Evolutionary conservation across 1,139 yeast species (phyloP).

Genomic region (Blastobotrys serpentis): DNA sequence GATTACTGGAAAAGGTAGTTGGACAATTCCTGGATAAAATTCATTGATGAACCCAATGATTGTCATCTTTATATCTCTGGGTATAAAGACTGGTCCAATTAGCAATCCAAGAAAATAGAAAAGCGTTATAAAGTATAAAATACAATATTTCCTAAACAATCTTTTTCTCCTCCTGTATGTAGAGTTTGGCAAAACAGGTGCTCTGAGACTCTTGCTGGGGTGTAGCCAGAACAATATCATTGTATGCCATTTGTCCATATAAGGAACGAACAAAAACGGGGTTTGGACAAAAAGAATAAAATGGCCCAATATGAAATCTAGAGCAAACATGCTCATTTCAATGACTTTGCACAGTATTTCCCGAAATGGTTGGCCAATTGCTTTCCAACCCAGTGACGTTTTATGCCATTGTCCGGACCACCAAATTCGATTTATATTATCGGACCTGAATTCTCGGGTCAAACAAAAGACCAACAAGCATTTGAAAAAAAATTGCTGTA

Average conservation of each 20-base stretch:
- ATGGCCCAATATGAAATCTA: slow-evolving; percentile 73
- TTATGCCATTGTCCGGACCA: slow-evolving; percentile 81
- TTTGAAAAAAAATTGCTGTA: slow-evolving; percentile 57
- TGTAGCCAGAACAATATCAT: slow-evolving; percentile 77
- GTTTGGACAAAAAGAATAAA: slow-evolving; percentile 55
- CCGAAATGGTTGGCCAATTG: slow-evolving; percentile 63
- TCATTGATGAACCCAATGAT: slow-evolving; percentile 17
- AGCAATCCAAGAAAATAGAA: slow-evolving; percentile 37
- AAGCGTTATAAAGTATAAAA: slow-evolving; percentile 46
- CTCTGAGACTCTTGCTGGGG: slow-evolving; percentile 51
- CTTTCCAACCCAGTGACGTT: slow-evolving; percentile 58
- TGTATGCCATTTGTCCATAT: slow-evolving; percentile 74
- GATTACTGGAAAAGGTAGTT: slow-evolving; percentile 19
- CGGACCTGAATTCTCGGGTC: slow-evolving; percentile 60
- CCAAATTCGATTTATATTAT: slow-evolving; percentile 67
- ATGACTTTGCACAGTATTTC: slow-evolving; percentile 66
- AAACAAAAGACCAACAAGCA: slow-evolving; percentile 48
- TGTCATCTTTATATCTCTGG: slow-evolving; percentile 15
- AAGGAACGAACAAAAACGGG: slow-evolving; percentile 68
- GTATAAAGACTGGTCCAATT: slow-evolving; percentile 26
- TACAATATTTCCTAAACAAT: slow-evolving; percentile 36
- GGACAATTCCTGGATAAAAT: slow-evolving; percentile 26
- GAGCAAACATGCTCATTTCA: slow-evolving; percentile 67
- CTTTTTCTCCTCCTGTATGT: slow-evolving; percentile 16
- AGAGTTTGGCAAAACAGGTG: slow-evolving; percentile 10